Conservation (phyloP, 2,329 filamentous ascomycete species). For the Penicillium brasilianum region DNA sequence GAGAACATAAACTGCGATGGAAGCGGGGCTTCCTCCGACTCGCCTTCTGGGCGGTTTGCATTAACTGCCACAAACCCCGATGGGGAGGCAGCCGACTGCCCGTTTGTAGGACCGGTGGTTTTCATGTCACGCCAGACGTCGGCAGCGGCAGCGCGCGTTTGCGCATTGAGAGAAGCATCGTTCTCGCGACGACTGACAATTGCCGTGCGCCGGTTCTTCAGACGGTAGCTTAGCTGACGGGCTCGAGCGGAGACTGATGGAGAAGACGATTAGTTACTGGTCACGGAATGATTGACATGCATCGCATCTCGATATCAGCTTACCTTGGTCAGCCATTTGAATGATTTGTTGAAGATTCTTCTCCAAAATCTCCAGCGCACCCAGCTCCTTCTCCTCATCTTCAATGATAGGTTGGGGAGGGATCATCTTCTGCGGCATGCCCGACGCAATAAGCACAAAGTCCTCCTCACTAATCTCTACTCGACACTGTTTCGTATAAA, state of each 20-base stretch:
- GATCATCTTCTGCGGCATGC: conserved; percentile 80
- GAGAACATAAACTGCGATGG: conserved; percentile 48
- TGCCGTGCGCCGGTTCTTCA: conserved; percentile 75
- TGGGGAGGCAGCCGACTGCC: conserved; percentile 50
- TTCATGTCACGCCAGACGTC: conserved; percentile 47
- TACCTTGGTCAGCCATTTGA: conserved; percentile 78
- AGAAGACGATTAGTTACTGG: not conserved
- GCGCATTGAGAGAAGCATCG: conserved; percentile 40
- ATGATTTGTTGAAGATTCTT: conserved; percentile 76
- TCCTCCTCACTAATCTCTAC: conserved; percentile 90
- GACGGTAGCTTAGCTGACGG: conserved; percentile 78
- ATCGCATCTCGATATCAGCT: too few relatives aligned
- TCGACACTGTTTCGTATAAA: conserved; percentile 77
- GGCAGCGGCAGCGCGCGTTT: conserved; percentile 39
- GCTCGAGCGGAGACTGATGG: conserved; percentile 67
- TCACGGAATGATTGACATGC: not conserved
- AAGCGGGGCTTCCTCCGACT: conserved; percentile 38
- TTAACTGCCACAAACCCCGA: conserved; percentile 66
- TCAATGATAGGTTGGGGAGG: conserved; percentile 81
- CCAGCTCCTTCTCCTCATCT: conserved; percentile 84
- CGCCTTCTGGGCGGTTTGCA: conserved; percentile 48
- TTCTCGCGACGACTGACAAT: conserved; percentile 68
- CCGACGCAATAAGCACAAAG: conserved; percentile 80
- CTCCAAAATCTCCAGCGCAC: conserved; percentile 82
- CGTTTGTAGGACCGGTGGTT: conserved; percentile 37